Evolutionary conservation across 208 protist species (phyloP), one percentile per base, ranked within the genome.

Genomic region (Leishmania mexicana): DNA sequence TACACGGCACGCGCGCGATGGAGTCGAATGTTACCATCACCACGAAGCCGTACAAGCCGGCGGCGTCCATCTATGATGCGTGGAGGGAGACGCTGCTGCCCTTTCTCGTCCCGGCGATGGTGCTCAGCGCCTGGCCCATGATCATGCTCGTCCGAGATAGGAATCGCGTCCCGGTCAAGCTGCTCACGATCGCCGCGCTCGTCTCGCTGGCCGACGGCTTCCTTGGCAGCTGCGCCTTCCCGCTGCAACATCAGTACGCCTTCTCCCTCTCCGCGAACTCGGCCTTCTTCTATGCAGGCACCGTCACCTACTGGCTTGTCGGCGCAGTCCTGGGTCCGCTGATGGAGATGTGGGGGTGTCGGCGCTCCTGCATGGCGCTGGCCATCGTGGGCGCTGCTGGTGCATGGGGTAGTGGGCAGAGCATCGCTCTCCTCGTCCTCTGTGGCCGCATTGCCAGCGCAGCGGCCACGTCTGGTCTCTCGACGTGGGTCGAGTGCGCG

Each of bases 191-290:
- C 54, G 51, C 77, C 7, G 80, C 54, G n/a, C 73, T 83, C 5
- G 45, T 53, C 21, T 75, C 75, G 17, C 67, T 83, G 51, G 80
- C 75, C 4, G 80, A 83, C 57, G 75, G 80, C 51, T 67, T 83
- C 11, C 80, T 79, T 15, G 80, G 80, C 80, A 80, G 80, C 74
- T 67, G 65, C 24, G 75, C 80, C 19, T 83, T 78, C 49, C 53
- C 80, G 17, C 80, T 83, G 17, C 38, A 58, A 13, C 80, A 83
- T 49, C 80, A 83, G 31, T 80, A 83, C 75, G 80, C 80, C 64
- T 76, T 79, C 75, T 80, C 65, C 3, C 64, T 68, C 31, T 7
- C 80, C 15, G 51, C 60, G 45, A 83, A 83, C 54, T 60, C 68
- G 31, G 24, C 42, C 38, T 64, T 83, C 28, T 79, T 79, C 67